Conservation (phyloP, 2,329 filamentous ascomycete species). For the Aspergillus vadensis region DNA sequence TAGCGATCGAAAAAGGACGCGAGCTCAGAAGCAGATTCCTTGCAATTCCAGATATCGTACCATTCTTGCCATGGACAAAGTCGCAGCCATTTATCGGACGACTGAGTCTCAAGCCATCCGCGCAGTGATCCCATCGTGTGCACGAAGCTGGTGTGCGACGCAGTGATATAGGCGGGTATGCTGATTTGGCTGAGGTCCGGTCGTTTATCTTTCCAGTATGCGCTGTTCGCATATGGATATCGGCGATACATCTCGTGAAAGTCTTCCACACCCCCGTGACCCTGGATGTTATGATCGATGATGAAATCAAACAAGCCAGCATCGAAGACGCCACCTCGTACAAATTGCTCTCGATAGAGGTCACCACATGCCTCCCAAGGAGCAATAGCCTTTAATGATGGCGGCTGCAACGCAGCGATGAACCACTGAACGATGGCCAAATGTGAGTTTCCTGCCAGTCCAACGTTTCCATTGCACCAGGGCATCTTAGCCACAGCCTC, state of each 20-base stretch:
- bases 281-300: conserved; percentile 12
- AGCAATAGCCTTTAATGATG: conserved; percentile 3
- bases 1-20: conserved; percentile 13
- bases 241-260: conserved; percentile 13
- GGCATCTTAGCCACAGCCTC: conserved; percentile 8
- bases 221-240: background rate
- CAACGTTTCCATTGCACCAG: conserved; percentile 6
- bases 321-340: conserved; percentile 4
- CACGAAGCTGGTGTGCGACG: conserved; percentile 12
- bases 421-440: conserved; percentile 8
- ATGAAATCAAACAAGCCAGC: conserved; percentile 8
- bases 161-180: conserved; percentile 5
- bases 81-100: conserved; percentile 15
- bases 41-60: conserved; percentile 19
- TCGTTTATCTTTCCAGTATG: conserved; percentile 13
- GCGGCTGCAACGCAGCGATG: conserved; percentile 4
- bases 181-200: background rate
- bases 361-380: conserved; percentile 8
- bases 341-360: conserved; percentile 6
- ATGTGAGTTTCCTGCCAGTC: conserved; percentile 6
- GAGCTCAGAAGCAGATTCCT: conserved; percentile 6
- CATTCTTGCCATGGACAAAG: conserved; percentile 19
- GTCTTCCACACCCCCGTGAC: conserved; percentile 8
- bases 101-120: conserved; percentile 13
- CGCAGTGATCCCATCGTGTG: conserved; percentile 18